Conservation (phyloP, 2,329 filamentous ascomycete genomes). For the Fusarium sp. region DNA sequence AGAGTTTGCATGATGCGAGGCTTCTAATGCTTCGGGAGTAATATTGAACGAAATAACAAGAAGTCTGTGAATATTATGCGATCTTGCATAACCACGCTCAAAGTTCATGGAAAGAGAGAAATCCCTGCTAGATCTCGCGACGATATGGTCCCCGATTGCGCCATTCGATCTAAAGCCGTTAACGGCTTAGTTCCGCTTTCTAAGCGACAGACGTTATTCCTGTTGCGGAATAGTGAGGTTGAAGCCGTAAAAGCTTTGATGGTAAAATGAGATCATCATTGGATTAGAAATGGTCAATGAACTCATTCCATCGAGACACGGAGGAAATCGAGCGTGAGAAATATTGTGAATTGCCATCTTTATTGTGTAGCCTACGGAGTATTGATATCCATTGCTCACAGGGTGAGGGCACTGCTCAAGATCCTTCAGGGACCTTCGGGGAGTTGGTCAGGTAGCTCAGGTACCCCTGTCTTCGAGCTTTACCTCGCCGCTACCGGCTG, state of each 20-base stretch:
- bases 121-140: constrained; percentile 31
- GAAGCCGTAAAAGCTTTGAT: constrained; percentile 5
- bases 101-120: constrained; percentile 1
- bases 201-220: constrained; percentile 24
- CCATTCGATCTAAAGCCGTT: constrained; percentile 29
- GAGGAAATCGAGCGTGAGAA: not conserved
- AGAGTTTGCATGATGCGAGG: not conserved
- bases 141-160: constrained; percentile 38
- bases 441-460: constrained; percentile 13
- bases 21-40: no score
- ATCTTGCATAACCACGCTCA: not conserved
- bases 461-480: not conserved
- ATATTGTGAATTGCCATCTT: not conserved
- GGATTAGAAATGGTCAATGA: constrained; percentile 13
- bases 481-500: not conserved
- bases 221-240: constrained; percentile 11
- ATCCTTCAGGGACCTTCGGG: constrained; percentile 15
- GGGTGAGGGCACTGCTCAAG: not conserved
- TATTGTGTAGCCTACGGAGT: not conserved
- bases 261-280: constrained; percentile 22
- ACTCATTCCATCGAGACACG: not conserved
- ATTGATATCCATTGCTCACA: not conserved
- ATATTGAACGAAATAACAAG: not conserved
- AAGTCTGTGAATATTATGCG: not conserved
- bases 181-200: not conserved